These are phyloP conservation scores for Claviceps monticola DNA, from an alignment of 2,329 filamentous ascomycete species.

Conservation along the genomic window DNA sequence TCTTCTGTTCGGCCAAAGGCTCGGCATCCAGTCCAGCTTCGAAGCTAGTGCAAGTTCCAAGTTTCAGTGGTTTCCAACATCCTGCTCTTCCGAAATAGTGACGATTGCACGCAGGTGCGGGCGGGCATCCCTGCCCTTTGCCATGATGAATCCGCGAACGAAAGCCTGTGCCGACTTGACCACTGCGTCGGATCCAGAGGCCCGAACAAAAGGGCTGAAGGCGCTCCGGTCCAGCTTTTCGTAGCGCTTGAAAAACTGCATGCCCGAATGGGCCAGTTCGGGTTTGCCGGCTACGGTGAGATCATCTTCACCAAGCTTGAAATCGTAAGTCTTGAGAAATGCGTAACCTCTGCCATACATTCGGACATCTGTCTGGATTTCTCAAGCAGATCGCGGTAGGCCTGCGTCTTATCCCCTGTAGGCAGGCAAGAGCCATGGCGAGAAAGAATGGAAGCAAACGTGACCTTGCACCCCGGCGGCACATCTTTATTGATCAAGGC, in stretches of 20 bases:
- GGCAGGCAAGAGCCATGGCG: conserved; percentile 78
- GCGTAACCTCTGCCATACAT: conserved; percentile 48
- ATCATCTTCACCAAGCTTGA: conserved; percentile 55
- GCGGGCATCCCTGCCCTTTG: conserved; percentile 22
- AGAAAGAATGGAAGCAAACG: conserved; percentile 69
- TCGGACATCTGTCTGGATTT: conserved; percentile 44
- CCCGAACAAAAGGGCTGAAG: conserved; percentile 55
- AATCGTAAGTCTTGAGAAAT: conserved; percentile 60
- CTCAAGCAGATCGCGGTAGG: conserved; percentile 50
- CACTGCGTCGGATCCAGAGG: conserved; percentile 56
- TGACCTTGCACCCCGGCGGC: conserved; percentile 55
- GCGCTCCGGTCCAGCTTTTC: conserved; percentile 35
- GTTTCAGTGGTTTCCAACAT: conserved; percentile 68
- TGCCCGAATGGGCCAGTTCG: conserved; percentile 61
- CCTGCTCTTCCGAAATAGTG: conserved; percentile 52
- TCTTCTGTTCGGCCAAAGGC: conserved; percentile 36
- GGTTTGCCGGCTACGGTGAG: conserved; percentile 53
- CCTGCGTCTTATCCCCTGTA: conserved; percentile 49
- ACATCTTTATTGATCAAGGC: conserved; percentile 39
- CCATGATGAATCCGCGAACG: conserved; percentile 54
- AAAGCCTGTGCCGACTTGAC: conserved; percentile 64
- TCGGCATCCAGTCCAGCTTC: conserved; percentile 41
- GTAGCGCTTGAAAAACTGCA: conserved; percentile 65
- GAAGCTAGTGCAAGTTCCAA: conserved; percentile 57
- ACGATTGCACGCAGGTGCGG: conserved; percentile 42